A percentile compares a stretch with the other conserved stretches of the same genome.
phyloP scores from a whole-genome alignment of 805 yeast species.

The Schwanniomyces vanrijiae region DNA sequence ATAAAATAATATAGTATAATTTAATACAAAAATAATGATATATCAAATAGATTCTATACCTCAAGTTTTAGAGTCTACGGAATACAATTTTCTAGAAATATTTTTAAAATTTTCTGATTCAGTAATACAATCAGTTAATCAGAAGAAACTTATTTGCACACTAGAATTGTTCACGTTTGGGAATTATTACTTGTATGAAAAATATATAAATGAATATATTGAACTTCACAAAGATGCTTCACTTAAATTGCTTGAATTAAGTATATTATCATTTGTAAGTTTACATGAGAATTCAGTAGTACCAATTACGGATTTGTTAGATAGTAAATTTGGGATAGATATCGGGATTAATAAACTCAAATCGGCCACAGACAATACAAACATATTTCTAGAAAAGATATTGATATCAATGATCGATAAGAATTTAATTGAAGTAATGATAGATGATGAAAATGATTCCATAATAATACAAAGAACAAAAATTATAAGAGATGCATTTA shows the following conservation, averaged over 20 bases:
- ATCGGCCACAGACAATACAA: background rate
- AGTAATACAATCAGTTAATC: background rate
- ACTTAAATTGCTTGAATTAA: constrained; percentile 27
- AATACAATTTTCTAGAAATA: background rate
- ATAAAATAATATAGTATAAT: background rate
- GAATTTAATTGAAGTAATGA: constrained; percentile 20
- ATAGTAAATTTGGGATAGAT: constrained; percentile 15
- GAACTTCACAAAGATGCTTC: constrained; percentile 11
- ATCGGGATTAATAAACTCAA: constrained; percentile 9
- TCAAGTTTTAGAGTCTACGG: background rate
- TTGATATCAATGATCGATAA: constrained; percentile 27
- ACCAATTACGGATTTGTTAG: constrained; percentile 8
- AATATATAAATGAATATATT: constrained; percentile 15
- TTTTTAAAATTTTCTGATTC: background rate
- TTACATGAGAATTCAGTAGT: constrained; percentile 19
- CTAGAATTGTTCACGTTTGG: constrained; percentile 43
- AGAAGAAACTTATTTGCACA: constrained; percentile 17
- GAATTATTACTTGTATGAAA: constrained; percentile 20
- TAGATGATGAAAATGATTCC: constrained; percentile 23
- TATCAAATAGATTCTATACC: background rate
- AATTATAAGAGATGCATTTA: constrained; percentile 33
- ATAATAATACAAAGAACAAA: constrained; percentile 17
- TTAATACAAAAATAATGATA: background rate
- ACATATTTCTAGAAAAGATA: constrained; percentile 15
- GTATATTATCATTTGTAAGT: constrained; percentile 21